Evolutionary conservation across 768 basidiomycete genomes (phyloP).

Genomic region (Suillus weaverae): DNA sequence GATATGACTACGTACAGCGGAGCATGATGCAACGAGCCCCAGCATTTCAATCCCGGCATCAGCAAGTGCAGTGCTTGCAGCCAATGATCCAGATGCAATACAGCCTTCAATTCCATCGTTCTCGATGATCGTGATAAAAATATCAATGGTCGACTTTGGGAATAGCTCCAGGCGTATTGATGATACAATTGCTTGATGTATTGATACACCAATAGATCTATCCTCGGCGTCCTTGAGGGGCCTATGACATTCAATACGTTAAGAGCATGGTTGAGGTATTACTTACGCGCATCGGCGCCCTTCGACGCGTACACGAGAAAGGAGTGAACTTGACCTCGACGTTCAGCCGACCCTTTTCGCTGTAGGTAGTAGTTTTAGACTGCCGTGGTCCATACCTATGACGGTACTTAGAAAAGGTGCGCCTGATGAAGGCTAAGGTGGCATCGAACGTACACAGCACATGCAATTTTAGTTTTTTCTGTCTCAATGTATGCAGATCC

Average conservation of each 20-base stretch:
- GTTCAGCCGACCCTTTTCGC: conserved; percentile 84
- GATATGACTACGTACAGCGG: conserved; percentile 55
- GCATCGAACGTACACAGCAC: conserved; percentile 76
- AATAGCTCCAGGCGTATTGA: conserved; percentile 84
- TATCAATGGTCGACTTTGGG: conserved; percentile 93
- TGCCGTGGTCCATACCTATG: conserved; percentile 82
- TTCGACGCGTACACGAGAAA: conserved; percentile 77
- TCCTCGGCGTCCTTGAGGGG: conserved; percentile 89
- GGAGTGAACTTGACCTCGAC: conserved; percentile 98
- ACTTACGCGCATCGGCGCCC: conserved; percentile 84
- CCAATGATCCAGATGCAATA: conserved; percentile 82
- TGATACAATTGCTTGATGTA: conserved; percentile 83
- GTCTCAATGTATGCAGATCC: conserved; percentile 98
- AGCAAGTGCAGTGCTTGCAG: conserved; percentile 87
- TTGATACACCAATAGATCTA: conserved; percentile 74
- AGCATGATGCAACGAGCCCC: conserved; percentile 83
- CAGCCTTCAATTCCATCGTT: conserved; percentile 90
- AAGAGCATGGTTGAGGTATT: background rate
- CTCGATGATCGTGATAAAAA: conserved; percentile 88
- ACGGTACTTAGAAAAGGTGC: background rate
- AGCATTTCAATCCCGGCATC: conserved; percentile 92
- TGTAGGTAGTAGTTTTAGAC: conserved; percentile 77
- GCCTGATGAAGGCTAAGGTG: conserved; percentile 9
- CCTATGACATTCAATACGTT: conserved; percentile 8
- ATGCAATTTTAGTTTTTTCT: conserved; percentile 88